phyloP scores from a whole-genome alignment of 2,329 filamentous ascomycete species.

The Coniosporium tulheliwenetii region DNA sequence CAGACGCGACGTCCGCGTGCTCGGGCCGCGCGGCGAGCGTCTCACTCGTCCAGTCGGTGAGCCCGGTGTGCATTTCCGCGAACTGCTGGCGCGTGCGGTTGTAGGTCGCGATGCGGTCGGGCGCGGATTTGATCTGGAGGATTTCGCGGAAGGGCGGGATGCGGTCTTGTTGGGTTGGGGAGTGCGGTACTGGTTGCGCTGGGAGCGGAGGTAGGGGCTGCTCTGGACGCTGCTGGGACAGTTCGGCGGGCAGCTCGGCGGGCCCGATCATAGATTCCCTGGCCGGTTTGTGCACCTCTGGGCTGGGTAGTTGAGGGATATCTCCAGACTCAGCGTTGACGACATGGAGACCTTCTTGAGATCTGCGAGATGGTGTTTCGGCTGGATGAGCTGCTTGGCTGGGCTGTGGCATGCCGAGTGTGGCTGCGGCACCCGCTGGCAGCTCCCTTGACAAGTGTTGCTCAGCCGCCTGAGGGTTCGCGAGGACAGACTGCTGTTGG shows the following conservation, averaged over 20 bases:
- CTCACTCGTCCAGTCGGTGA: conserved; percentile 43
- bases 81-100: conserved; percentile 57
- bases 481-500: background rate
- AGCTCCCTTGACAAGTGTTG: background rate
- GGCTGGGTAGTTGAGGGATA: conserved; percentile 17
- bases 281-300: conserved; percentile 6
- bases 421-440: conserved; percentile 1
- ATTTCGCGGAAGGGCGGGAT: conserved; percentile 61
- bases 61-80: conserved; percentile 55
- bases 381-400: background rate
- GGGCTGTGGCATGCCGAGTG: conserved; percentile 1
- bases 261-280: too few relatives aligned
- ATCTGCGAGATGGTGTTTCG: too few relatives aligned
- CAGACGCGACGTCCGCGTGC: conserved; percentile 28
- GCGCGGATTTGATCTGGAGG: conserved; percentile 46
- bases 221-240: background rate
- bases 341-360: conserved; percentile 20
- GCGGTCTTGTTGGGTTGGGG: conserved; percentile 14
- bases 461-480: background rate
- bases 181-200: background rate
- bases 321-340: conserved; percentile 26
- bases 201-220: background rate
- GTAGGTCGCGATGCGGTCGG: conserved; percentile 59
- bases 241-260: background rate
- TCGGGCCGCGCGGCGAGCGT: conserved; percentile 33